Base-by-base conservation (phyloP, 2,329 filamentous ascomycete genomes). In the Chrysoporthe cubensis region DNA sequence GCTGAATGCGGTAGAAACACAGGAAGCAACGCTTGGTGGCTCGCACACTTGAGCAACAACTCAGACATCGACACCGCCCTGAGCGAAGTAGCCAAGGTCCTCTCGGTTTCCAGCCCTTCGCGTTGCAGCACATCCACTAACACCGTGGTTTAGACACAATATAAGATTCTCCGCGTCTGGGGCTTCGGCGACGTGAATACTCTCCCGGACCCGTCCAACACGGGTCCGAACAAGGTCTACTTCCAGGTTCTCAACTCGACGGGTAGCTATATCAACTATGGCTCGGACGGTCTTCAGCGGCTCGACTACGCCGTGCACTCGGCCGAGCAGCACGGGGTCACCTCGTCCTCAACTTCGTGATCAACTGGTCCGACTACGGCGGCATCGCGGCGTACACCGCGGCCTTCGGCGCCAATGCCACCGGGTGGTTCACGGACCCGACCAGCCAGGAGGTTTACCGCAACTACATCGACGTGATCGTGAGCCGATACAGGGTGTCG, bases 341-440 rank as follows among this genome's bases (percentile, higher is more conserved):
- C 75, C 79, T 91, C 5, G 88, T 91, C 69, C 84, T 89, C 74
- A 85, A 87, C 71, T 87, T 90, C 56, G 87, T 91, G 66, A 91
- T 91, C 78, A 87, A 91, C 78, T 92, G 89, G 88, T 81, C 80
- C 58, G 90, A 91, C 73, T 91, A 90, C 56, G 88, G 87, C 40
- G 88, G 88, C 60, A 89, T 90, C 78, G 80, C 81, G 13, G 84
- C 85, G 1, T 90, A 90, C 72, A 82, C 83, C 57, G 79, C 76
- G 13, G 85, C 83, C 1, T 89, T 86, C 66, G 87, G 85, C 48
- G 84, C 83, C 32, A 78, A 75, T 66, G 80, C 85, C 67, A 79
- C 82, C 37, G 76, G 77, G 11, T 90, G 86, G 81, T 90, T 88
- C 75, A 84, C 81, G 42, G 82, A 84, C 68, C 69, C 76, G 3